Percentiles rank a stretch among this genome's conserved stretches.
Evolutionary conservation across 495 filamentous ascomycete genomes (phyloP).

Genomic region (Aspergillus ellipticus): DNA sequence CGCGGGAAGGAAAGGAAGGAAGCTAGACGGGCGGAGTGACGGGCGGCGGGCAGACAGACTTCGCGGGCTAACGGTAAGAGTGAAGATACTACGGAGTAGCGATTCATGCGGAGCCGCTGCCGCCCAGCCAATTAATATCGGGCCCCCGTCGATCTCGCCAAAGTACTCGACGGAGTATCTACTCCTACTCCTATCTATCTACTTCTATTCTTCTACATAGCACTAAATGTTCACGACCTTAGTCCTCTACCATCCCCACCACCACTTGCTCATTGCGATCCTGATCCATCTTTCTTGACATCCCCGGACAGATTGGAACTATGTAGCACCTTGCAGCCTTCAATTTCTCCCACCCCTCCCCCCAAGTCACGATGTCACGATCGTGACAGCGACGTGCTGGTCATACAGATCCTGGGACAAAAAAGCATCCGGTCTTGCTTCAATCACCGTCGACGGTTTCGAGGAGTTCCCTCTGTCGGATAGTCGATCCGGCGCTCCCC

Average conservation of each 20-base stretch:
- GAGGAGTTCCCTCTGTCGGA: conserved; percentile 22
- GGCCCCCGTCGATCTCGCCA: conserved; percentile 3
- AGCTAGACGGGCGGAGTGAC: not conserved
- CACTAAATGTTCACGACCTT: no score
- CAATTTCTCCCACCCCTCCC: not conserved
- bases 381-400: conserved; percentile 1
- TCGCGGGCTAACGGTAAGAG: not conserved
- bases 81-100: not conserved
- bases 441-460: conserved; percentile 12
- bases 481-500: conserved; percentile 28
- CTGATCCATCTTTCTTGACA: no score
- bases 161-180: no score
- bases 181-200: not conserved
- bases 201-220: no score
- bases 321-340: conserved; percentile 8
- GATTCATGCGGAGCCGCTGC: conserved; percentile 18
- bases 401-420: conserved; percentile 9
- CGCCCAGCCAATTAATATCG: conserved; percentile 8
- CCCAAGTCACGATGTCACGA: conserved; percentile 1
- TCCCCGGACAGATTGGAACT: no score
- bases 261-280: no score
- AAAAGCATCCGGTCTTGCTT: conserved; percentile 7
- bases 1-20: not conserved
- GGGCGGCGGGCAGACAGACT: not conserved
- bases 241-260: no score